Evolutionary conservation across 352 stramenopile genomes (phyloP).

Genomic region (Phytophthora brassicae): DNA sequence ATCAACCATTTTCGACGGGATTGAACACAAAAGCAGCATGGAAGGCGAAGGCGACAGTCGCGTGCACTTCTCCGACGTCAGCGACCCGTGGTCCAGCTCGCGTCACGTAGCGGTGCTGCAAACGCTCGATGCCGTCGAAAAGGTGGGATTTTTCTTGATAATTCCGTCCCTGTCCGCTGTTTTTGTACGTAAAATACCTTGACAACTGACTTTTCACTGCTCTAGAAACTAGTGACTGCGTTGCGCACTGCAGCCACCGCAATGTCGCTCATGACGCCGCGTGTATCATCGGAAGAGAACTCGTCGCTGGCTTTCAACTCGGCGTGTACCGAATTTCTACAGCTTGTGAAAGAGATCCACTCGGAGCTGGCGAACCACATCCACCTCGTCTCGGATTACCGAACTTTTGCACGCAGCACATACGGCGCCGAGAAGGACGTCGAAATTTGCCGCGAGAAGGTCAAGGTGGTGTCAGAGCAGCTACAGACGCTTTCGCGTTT

Average conservation of each 20-base stretch:
- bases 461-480: conserved; percentile 78
- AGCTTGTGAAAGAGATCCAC: conserved; percentile 87
- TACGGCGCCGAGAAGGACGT: conserved; percentile 86
- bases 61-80: conserved; percentile 79
- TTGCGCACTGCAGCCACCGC: conserved; percentile 66
- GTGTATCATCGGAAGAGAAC: conserved; percentile 63
- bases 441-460: conserved; percentile 74
- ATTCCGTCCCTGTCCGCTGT: not conserved
- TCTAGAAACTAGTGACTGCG: conserved; percentile 79
- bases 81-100: conserved; percentile 65
- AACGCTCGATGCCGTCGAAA: conserved; percentile 70
- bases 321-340: conserved; percentile 81
- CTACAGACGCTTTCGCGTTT: conserved; percentile 75
- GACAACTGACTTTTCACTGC: conserved; percentile 5
- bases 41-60: conserved; percentile 67
- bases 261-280: conserved; percentile 68
- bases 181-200: not conserved
- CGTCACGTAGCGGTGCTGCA: conserved; percentile 79
- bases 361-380: conserved; percentile 80
- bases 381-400: conserved; percentile 86
- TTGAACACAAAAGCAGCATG: conserved; percentile 35
- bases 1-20: conserved; percentile 13
- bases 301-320: conserved; percentile 75
- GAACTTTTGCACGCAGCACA: conserved; percentile 77
- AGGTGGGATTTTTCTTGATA: conserved; percentile 39